Base-by-base conservation (phyloP, 164 flowering plant species). In the Litsea cubeba region DNA sequence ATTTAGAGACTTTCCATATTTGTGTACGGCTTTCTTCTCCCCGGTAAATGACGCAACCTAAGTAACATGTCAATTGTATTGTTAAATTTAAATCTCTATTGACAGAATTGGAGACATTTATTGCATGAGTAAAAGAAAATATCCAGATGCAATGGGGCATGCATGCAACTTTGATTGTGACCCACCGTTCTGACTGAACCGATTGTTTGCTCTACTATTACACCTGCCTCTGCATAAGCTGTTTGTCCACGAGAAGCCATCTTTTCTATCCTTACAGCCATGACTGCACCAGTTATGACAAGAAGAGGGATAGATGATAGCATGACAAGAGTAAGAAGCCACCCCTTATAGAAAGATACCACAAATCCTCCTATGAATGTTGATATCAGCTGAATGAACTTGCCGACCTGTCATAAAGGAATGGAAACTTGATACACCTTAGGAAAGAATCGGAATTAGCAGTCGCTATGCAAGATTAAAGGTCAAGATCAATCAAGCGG, bases 1-100 rank as follows among this genome's bases (percentile, higher is more conserved):
- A 0, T 25, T 30, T 15, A 88, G 72, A 1, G 82, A 79, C 73
- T 81, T 76, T 70, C 83, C 74, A 35, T 85, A 86, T 18, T 72
- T 78, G 7, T 74, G 70, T 3, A 86, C 78, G 1, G 89, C 88
- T 66, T 74, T 83, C 76, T 82, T 84, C 78, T 88, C 88, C 65
- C 89, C 89, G 20, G 88, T 85, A 76, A 82, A 86, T 62, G 91
- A 84, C 68, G 84, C 88, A 64, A 86, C 88, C 88, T 87, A 75
- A 25, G 3, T 3, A 51, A 12, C 20, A 8, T 30, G 23, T 72
- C 26, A 24, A 26, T 20, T 18, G 6, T 0, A 65, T 24, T 35
- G 46, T 35, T 35, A 40, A 40, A 40, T 40, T 40, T 40, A 1
- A 40, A 40, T 40, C 46, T 40, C 11, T 40, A 40, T 8, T 5